Conservation (phyloP, 495 filamentous ascomycete genomes). For the Astrothelium macrocarpum region DNA sequence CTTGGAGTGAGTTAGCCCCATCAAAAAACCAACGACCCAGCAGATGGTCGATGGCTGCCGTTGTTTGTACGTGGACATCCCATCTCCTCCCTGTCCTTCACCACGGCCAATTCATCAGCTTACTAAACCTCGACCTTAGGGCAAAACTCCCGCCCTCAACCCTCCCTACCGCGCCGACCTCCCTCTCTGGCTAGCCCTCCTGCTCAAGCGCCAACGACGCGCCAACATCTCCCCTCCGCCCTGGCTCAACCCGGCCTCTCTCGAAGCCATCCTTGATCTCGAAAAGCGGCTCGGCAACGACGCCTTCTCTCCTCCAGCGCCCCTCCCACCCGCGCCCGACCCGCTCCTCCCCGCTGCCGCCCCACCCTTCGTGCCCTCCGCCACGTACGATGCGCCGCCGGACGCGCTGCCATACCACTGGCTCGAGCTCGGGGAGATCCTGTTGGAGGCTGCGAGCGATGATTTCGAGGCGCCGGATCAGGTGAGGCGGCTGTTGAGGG, state of each 20-base stretch:
- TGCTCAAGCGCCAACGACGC: conserved; percentile 88
- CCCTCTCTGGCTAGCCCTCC: conserved; percentile 93
- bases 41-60: conserved; percentile 10
- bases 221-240: conserved; percentile 86
- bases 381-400: conserved; percentile 48
- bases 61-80: conserved; percentile 14
- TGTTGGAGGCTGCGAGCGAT: conserved; percentile 75
- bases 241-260: conserved; percentile 70
- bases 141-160: conserved; percentile 60
- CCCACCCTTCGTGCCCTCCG: conserved; percentile 54
- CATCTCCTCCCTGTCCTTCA: conserved; percentile 4
- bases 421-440: conserved; percentile 76
- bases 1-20: conserved; percentile 57
- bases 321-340: conserved; percentile 43
- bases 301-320: conserved; percentile 66
- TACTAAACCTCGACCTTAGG: conserved; percentile 42
- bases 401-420: conserved; percentile 85
- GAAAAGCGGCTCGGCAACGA: conserved; percentile 58
- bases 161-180: conserved; percentile 73
- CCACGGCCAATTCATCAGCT: background rate
- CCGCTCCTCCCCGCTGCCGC: conserved; percentile 19
- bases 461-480: conserved; percentile 69
- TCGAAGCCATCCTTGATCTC: conserved; percentile 63
- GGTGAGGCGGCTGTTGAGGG: conserved; percentile 65
- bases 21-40: conserved; percentile 9